Evolutionary conservation across 164 flowering plant genomes (phyloP), one percentile per base, ranked within the genome.

Genomic region (Kalanchoe fedtschenkoi): DNA sequence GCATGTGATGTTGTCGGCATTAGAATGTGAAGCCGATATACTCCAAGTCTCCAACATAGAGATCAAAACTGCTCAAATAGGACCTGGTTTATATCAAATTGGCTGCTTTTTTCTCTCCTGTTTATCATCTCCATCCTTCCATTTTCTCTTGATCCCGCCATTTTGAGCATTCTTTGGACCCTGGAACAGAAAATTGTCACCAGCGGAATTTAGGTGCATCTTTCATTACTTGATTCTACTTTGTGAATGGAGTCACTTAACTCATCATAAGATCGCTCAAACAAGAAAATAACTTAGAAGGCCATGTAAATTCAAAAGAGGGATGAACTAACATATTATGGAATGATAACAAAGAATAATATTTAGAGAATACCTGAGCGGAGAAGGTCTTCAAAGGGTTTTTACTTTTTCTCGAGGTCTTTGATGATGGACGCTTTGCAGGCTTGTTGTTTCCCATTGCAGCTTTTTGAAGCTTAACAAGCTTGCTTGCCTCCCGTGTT

Each of bases 331-430:
- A 30, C 35, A 55, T 30, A 64, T 22, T 13, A 6, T 13, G n/a
- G 15, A 1, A 6, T 9, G 10, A 64, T 5, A 35, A 37, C 10
- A 35, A 2, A 26, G 1, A 33, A 19, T 10, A 35, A 21, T 19
- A 53, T 15, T 15, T 0, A 32, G 1, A 13, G 10, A 46, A 35
- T 69, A 92, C 98, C 89, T 79, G 85, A 29, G 84, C 85, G 39
- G 93, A 82, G 74, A 86, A 83, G 8, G 88, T 66, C 67, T 82
- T 90, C 39, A 90, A 84, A 55, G 99, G 99, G 67, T 93, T 90
- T 72, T 71, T 73, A 63, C 75, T 77, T 72, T 68, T 86, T 58
- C 74, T 80, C 7, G 65, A 75, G 65, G 75, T 80, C 61, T 73
- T 82, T 0, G 75, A 61, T 46, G 81, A 81, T 11, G 55, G 72